phyloP scores from a whole-genome alignment of 2,329 filamentous ascomycete genomes.

The Fusarium sarcochroum region DNA sequence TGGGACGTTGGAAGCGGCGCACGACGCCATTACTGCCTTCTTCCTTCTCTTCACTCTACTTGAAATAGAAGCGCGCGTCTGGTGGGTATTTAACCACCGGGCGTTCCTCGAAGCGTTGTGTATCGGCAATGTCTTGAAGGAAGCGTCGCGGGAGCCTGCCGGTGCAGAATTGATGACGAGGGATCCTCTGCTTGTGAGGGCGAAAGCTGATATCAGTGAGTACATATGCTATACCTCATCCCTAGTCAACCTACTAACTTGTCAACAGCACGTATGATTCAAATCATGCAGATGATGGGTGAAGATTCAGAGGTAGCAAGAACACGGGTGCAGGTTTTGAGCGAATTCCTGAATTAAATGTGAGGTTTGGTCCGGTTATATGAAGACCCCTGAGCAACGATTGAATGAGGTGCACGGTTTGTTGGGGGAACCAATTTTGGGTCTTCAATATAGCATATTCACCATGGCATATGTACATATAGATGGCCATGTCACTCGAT shows the following conservation, averaged over 20 bases:
- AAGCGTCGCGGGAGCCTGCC: constrained; percentile 62
- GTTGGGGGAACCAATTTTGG: not conserved
- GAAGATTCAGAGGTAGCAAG: constrained; percentile 71
- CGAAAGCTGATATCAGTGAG: constrained; percentile 73
- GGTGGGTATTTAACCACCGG: constrained; percentile 88
- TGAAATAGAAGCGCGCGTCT: constrained; percentile 79
- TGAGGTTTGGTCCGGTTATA: not conserved
- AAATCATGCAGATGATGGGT: constrained; percentile 73
- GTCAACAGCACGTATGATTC: constrained; percentile 69
- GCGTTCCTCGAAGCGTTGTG: constrained; percentile 83
- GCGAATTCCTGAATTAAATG: constrained; percentile 61
- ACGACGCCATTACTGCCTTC: constrained; percentile 81
- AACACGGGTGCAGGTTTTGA: constrained; percentile 71
- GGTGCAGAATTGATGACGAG: constrained; percentile 62
- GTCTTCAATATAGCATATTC: not conserved
- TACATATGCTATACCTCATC: not conserved
- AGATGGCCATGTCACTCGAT: constrained; percentile 8
- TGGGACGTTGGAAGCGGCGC: constrained; percentile 80
- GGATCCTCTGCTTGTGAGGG: constrained; percentile 73
- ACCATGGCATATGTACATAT: constrained; percentile 13
- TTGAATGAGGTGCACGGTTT: constrained; percentile 17
- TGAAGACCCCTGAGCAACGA: constrained; percentile 16
- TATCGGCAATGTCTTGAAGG: constrained; percentile 72
- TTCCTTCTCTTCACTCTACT: constrained; percentile 80
- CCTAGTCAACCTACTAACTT: constrained; percentile 19